Conservation (phyloP, 2,329 filamentous ascomycete species). For the Cladophialophora chaetospira region DNA sequence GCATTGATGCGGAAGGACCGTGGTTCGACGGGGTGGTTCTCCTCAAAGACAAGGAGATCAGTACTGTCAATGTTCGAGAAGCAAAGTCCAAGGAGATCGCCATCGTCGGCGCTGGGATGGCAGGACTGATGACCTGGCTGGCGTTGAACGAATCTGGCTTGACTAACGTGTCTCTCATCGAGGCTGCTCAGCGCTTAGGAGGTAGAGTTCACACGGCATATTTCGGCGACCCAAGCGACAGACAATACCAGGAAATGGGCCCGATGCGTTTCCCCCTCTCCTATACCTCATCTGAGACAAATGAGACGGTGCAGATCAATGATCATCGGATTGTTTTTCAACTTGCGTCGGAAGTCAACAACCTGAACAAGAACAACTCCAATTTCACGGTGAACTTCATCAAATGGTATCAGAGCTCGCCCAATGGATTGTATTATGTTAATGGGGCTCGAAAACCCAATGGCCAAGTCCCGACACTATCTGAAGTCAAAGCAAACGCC, state of each 20-base stretch:
- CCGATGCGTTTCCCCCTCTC: conserved; percentile 50
- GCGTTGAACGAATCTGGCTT: conserved; percentile 50
- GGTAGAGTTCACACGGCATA: conserved; percentile 50
- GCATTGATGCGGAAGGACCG: conserved; percentile 42
- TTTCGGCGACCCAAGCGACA: conserved; percentile 43
- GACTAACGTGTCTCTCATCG: conserved; percentile 49
- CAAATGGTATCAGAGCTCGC: conserved; percentile 44
- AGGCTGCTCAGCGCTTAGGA: conserved; percentile 46
- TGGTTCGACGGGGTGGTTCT: conserved; percentile 47
- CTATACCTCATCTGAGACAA: conserved; percentile 45
- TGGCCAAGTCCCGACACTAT: conserved; percentile 56
- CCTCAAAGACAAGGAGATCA: conserved; percentile 38
- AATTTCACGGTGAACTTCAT: conserved; percentile 47
- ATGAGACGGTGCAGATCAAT: conserved; percentile 46
- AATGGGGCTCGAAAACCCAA: conserved; percentile 52
- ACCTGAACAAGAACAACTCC: conserved; percentile 41
- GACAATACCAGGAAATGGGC: conserved; percentile 47
- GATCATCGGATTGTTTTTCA: conserved; percentile 50
- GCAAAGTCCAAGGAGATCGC: conserved; percentile 56
- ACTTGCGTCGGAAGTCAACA: conserved; percentile 45
- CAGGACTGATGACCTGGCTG: conserved; percentile 62
- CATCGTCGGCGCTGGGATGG: conserved; percentile 78
- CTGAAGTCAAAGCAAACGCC: conserved; percentile 51
- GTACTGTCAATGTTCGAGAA: conserved; percentile 34
- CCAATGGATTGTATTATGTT: conserved; percentile 58